These are phyloP conservation scores for Fomitopsis schrenkii DNA, from an alignment of 1,284 basidiomycete species.

Conservation along the genomic window DNA sequence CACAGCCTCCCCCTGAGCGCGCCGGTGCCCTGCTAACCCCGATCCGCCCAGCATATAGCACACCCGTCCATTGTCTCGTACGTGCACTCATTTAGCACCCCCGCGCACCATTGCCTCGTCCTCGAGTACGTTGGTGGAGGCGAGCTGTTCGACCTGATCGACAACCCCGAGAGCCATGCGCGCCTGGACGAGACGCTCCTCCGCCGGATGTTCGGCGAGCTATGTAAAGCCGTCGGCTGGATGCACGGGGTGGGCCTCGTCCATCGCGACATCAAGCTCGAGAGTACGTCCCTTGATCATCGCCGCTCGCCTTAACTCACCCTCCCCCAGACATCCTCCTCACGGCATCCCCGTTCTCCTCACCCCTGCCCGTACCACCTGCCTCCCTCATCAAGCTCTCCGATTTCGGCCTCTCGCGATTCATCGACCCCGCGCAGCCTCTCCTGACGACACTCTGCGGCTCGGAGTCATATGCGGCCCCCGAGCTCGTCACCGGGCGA, in stretches of 20 bases:
- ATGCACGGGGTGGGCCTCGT: constrained; percentile 87
- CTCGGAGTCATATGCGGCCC: constrained; percentile 89
- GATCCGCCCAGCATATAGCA: constrained; percentile 58
- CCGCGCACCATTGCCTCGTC: constrained; percentile 76
- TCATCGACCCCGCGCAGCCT: constrained; percentile 70
- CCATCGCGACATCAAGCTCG: constrained; percentile 92
- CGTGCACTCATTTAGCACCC: constrained; percentile 68
- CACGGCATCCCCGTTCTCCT: constrained; percentile 33
- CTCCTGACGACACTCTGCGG: constrained; percentile 85
- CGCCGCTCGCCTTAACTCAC: not conserved
- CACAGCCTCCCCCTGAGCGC: constrained; percentile 3
- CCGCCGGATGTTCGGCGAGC: constrained; percentile 74
- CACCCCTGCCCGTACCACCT: constrained; percentile 38
- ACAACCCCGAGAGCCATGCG: constrained; percentile 51
- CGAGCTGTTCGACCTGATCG: constrained; percentile 80
- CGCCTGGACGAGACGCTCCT: constrained; percentile 58
- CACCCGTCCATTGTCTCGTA: constrained; percentile 83
- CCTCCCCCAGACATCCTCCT: constrained; percentile 47
- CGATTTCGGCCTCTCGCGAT: constrained; percentile 89
- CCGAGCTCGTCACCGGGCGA: constrained; percentile 73
- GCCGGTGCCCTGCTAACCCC: not conserved
- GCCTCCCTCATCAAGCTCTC: constrained; percentile 79
- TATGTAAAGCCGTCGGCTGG: constrained; percentile 82
- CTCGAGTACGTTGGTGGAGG: constrained; percentile 79
- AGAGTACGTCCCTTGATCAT: constrained; percentile 58